Evolutionary conservation across 179 eudicot genomes (phyloP), one percentile per base, ranked within the genome.

Genomic region (Spergularia azorica): DNA sequence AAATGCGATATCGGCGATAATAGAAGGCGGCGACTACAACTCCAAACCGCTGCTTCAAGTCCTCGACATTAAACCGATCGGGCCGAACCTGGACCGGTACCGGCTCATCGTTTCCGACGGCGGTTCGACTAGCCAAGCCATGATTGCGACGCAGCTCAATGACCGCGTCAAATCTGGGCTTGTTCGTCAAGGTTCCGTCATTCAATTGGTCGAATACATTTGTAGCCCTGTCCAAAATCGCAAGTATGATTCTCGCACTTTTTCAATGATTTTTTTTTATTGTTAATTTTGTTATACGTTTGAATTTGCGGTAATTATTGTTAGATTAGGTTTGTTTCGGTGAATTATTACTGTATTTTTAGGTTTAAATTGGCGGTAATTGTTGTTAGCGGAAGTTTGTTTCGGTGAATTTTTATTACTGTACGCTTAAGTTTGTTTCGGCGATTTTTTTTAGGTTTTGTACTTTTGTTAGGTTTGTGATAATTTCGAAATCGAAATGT

Each of bases 61-160:
- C 2, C 2, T 91, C 56, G 96, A 96, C 73, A 79, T 96, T 78
- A 88, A 75, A 63, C 85, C 70, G 41, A 84, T 89, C 71, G 85
- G 86, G 1, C 43, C 76, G 63, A 52, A 71, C 41, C 93, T 87
- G 84, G 96, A 94, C 20, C 90, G 99, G 63, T 96, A 87, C 84
- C 93, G 94, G 32, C 50, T 94, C 10, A 39, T 89, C 5, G 39
- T 96, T 20, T 91, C 97, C 67, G 99, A 96, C 75, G 84, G 88
- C 67, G 88, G 78, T 15, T 51, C 77, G 55, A 77, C 90, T 36
- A 90, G 86, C 74, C 88, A 87, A 21, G 99, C 97, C 1, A 91
- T 96, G 96, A 77, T 90, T 39, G 97, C 97, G 0, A 87, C 95
- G 71, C 99, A 94, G 86, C 98, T 96, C 78, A 96, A 92, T 51